Evolutionary conservation across 495 filamentous ascomycete genomes (phyloP), one percentile per base, ranked within the genome.

Genomic region (Alectoria sarmentosa): DNA sequence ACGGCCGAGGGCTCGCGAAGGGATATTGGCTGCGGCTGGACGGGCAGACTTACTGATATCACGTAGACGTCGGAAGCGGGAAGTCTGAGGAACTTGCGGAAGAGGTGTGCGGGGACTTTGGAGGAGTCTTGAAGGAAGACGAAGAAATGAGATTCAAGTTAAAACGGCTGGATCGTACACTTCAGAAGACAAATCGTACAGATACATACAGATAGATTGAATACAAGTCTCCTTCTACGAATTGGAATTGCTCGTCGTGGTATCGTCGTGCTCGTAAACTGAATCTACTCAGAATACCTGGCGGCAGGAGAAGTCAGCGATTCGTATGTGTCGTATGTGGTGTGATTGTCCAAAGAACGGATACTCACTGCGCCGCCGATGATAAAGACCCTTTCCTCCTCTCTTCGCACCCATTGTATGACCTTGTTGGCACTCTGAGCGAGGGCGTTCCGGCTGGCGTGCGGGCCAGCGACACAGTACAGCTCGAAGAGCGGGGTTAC

Each of bases 361-460:
- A 26, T 23, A 67, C 81, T 69, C 73, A 94, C 91, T 21, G 91
- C 92, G 9, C 92, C 92, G 4, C 92, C 92, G 71, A 96, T 91
- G 58, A 98, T 96, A 73, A 98, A 99, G 11, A 98, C 71, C 65
- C 94, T 80, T 71, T 97, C 91, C 75, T 98, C 94, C 73, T 98
- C 93, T 62, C 86, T 80, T 66, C 88, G 86, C 5, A 92, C 87
- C 93, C 93, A 99, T 70, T 90, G 87, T 11, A 91, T 84, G 44
- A 98, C 83, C 72, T 88, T 86, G 66, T 90, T 94, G 17, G 92
- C 95, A 26, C 88, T 89, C 74, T 92, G 88, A 26, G 90, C 89
- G 61, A 98, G 80, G 19, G 86, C 85, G 56, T 86, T 84, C n/a
- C 92, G 81, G 66, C 85, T 88, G 56, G 88, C 83, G 58, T 88